Evolutionary conservation across 257 asterid genomes (phyloP), one percentile per base, ranked within the genome.

Genomic region (Knoxia roxburghii): DNA sequence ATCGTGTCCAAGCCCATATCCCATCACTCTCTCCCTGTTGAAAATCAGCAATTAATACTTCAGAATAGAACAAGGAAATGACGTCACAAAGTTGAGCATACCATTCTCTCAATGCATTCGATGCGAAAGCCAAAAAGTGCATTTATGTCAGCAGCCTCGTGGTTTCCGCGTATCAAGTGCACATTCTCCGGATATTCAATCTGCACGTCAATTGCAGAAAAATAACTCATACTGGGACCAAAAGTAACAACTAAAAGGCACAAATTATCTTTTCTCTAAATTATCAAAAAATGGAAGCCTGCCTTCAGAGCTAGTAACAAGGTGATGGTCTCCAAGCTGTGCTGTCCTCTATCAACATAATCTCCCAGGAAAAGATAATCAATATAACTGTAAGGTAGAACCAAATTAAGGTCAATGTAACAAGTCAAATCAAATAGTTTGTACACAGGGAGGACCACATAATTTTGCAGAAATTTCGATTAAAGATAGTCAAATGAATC

Each of bases 321-420:
- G 67, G 95, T 90, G 73, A 94, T 94, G 75, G 99, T 94, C 82
- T 94, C 99, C 91, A 94, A 83, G 87, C 99, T 94, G 86, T 94
- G 99, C 79, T 94, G 99, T 49, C 99, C 99, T 69, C 99, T 96
- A 81, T 94, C 99, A 75, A 94, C 99, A 73, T 94, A 94, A 79
- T 94, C 99, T 71, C 99, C 99, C 74, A 94, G 92, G 71, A 94
- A 94, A 70, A 94, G 83, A 74, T 94, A 94, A 83, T 94, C 99
- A 39, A 94, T 94, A 73, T 94, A 94, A 50, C 99, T 94, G 96
- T 76, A 84, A 78, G 73, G 76, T 68, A 68, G 70, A 62, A 61
- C 59, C 26, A 69, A 65, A 7, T 67, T 46, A 61, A 46, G 75
- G 68, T 69, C 61, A 57, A 62, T 70, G 6, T 45, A 18, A 29